A percentile compares a stretch with the other conserved stretches of the same genome.
These are phyloP conservation scores for Mycosphaerella sp. DNA, from an alignment of 2,329 filamentous ascomycete genomes.

Conservation along the genomic window DNA sequence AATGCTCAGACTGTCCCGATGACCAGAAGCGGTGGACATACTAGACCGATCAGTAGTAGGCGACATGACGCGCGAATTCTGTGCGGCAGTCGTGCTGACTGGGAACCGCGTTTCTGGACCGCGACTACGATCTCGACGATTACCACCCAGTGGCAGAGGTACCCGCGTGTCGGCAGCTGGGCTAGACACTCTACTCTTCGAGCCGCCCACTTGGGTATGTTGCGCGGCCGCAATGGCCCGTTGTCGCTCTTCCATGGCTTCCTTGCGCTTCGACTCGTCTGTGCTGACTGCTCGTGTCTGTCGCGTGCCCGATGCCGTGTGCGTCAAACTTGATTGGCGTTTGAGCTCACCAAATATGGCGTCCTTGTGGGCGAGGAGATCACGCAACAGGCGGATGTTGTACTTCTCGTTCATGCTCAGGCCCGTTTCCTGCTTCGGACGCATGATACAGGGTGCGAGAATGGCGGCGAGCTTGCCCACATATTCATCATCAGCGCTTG, in stretches of 20 bases:
- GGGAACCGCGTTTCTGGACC: conserved; percentile 68
- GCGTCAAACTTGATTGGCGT: conserved; percentile 68
- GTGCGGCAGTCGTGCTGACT: conserved; percentile 52
- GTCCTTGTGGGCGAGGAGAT: conserved; percentile 90
- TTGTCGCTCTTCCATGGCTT: conserved; percentile 88
- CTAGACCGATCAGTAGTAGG: conserved; percentile 20
- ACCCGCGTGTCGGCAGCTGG: conserved; percentile 35
- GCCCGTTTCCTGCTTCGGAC: conserved; percentile 79
- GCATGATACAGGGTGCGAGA: conserved; percentile 78
- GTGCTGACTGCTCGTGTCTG: conserved; percentile 78
- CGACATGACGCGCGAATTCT: conserved; percentile 38
- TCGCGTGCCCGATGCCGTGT: conserved; percentile 54
- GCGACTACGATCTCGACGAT: conserved; percentile 75
- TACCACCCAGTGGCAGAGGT: conserved; percentile 35
- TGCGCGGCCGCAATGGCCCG: conserved; percentile 59
- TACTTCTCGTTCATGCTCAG: conserved; percentile 95
- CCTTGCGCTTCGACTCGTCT: conserved; percentile 90
- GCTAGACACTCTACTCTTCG: conserved; percentile 43
- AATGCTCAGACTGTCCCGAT: conserved; percentile 70
- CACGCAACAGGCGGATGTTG: conserved; percentile 79
- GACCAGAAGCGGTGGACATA: conserved; percentile 29
- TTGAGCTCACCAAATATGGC: conserved; percentile 94
- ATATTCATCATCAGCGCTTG: conserved; percentile 88
- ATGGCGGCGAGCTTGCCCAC: conserved; percentile 64
- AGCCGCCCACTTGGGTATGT: conserved; percentile 25